phyloP scores from a whole-genome alignment of 352 stramenopile species.

The Saprolegnia parasitica region DNA sequence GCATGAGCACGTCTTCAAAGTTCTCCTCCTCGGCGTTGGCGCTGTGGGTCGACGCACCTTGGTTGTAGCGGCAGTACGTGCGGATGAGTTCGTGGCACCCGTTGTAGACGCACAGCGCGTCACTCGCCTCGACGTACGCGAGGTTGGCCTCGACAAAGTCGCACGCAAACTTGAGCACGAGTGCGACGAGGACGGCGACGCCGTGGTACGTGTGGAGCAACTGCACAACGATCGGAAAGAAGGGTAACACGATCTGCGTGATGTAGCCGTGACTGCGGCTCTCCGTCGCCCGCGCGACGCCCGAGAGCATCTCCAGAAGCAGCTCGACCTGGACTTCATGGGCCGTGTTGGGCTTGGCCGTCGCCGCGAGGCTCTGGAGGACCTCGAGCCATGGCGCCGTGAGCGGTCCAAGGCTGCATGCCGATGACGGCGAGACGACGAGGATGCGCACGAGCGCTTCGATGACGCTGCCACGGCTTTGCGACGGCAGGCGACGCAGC shows the following conservation, averaged over 20 bases:
- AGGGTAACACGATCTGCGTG: slow-evolving; percentile 59
- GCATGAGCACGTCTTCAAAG: slow-evolving; percentile 62
- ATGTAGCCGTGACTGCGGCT: slow-evolving; percentile 55
- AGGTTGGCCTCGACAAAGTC: slow-evolving; percentile 75
- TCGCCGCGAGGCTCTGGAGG: slow-evolving; percentile 40
- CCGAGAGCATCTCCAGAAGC: slow-evolving; percentile 71
- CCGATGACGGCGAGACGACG: slow-evolving; percentile 46
- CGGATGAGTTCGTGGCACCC: slow-evolving; percentile 66
- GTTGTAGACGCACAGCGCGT: slow-evolving; percentile 69
- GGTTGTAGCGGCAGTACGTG: slow-evolving; percentile 60
- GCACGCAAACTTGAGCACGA: slow-evolving; percentile 75
- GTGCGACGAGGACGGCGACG: slow-evolving; percentile 64
- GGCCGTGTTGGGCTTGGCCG: slow-evolving; percentile 53
- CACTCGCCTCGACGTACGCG: slow-evolving; percentile 58
- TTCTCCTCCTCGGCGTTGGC: slow-evolving; percentile 69
- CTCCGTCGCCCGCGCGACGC: slow-evolving; percentile 65
- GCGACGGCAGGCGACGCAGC: slow-evolving; percentile 19
- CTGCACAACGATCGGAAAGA: slow-evolving; percentile 65
- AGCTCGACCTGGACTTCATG: slow-evolving; percentile 68
- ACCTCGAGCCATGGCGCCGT: slow-evolving; percentile 53
- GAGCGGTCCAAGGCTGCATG: slow-evolving; percentile 47
- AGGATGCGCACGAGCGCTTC: slow-evolving; percentile 36
- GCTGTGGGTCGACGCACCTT: slow-evolving; percentile 60
- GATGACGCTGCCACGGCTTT: slow-evolving; percentile 34
- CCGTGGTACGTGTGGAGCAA: slow-evolving; percentile 72